Conservation (phyloP, 768 basidiomycete genomes). For the Termitomyces sp. region DNA sequence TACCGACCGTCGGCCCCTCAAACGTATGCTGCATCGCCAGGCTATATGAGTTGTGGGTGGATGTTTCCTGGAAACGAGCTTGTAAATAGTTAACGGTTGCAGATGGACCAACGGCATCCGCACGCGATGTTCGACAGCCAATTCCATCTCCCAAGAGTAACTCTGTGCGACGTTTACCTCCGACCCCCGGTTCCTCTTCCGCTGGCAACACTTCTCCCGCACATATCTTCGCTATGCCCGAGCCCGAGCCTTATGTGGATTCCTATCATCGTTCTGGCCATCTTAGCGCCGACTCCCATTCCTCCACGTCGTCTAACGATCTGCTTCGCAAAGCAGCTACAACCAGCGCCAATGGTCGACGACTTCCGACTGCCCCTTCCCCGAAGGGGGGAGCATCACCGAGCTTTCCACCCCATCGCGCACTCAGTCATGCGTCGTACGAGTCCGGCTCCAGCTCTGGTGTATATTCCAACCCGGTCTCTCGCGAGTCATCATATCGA, state of each 20-base stretch:
- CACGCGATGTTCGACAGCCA: conserved; percentile 10
- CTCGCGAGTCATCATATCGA: conserved; percentile 17
- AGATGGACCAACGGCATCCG: conserved; percentile 12
- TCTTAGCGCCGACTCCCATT: conserved; percentile 21
- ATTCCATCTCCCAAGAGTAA: conserved; percentile 22
- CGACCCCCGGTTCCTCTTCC: conserved; percentile 34
- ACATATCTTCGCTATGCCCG: conserved; percentile 32
- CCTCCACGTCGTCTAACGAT: conserved; percentile 22
- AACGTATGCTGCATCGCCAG: conserved; percentile 8
- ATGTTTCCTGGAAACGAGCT: neutral
- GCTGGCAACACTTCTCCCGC: conserved; percentile 18
- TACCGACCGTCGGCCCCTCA: conserved; percentile 12
- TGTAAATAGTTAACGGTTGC: conserved; percentile 3
- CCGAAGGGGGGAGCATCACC: conserved; percentile 13
- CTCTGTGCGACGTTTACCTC: conserved; percentile 35
- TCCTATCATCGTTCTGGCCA: conserved; percentile 18
- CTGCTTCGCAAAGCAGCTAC: conserved; percentile 23
- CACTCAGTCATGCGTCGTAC: conserved; percentile 10
- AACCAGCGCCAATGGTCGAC: conserved; percentile 19
- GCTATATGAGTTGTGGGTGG: conserved; percentile 14
- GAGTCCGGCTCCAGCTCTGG: conserved; percentile 17
- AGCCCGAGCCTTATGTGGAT: conserved; percentile 35
- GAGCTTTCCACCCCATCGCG: conserved; percentile 14
- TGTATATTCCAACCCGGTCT: conserved; percentile 16
- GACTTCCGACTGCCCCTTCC: conserved; percentile 20